Conservation (phyloP, 2,329 filamentous ascomycete genomes). For the Lachnellula hyalina region DNA sequence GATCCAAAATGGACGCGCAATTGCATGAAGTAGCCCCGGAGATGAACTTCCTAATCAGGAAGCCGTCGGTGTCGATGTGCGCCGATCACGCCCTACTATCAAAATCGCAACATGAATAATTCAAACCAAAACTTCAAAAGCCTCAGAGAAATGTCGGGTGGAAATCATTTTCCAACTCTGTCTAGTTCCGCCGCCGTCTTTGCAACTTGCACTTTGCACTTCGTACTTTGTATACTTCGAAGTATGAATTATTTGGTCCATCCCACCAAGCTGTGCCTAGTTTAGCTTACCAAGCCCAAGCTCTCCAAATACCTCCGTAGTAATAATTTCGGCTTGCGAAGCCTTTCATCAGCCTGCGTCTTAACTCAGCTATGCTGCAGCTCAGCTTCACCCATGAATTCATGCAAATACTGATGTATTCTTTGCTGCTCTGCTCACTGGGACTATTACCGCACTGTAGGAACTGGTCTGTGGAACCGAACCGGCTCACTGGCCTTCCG, state of each 20-base stretch:
- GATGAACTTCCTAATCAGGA: constrained; percentile 19
- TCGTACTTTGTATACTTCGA: background rate
- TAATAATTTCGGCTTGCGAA: background rate
- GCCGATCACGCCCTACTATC: background rate
- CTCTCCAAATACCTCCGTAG: no score
- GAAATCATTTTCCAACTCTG: no score
- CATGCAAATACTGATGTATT: constrained; percentile 8
- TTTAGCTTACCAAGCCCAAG: background rate
- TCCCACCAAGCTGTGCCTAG: background rate
- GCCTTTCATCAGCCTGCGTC: background rate
- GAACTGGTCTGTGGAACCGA: constrained; percentile 13
- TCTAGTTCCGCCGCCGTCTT: background rate
- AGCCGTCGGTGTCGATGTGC: constrained; percentile 12
- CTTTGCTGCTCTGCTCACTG: constrained; percentile 2
- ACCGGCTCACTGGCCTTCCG: constrained; percentile 14
- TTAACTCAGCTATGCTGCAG: constrained; percentile 4
- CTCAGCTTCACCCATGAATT: background rate
- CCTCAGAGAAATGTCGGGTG: background rate
- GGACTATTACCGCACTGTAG: background rate
- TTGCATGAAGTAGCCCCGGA: constrained; percentile 22
- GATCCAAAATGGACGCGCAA: constrained; percentile 14
- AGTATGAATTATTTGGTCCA: background rate
- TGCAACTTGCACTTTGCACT: background rate
- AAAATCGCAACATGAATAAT: background rate
- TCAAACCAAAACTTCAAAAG: background rate